Base-by-base conservation (phyloP, 1,284 basidiomycete species). In the Trametes polyzona region DNA sequence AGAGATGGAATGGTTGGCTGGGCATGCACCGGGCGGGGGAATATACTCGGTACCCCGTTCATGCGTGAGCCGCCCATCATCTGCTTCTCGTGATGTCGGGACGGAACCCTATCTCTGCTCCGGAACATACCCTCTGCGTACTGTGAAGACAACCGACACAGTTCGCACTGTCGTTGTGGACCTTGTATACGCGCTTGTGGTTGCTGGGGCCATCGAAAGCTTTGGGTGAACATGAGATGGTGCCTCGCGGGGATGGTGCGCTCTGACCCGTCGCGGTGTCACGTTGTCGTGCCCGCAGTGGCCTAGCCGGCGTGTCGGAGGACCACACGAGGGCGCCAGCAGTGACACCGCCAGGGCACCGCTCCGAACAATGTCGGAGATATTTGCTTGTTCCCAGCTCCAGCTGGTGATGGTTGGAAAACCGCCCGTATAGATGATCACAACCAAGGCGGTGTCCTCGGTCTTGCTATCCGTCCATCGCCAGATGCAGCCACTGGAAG, bases 61-160 rank as follows among this genome's bases (percentile, higher is more conserved):
- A n/a, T n/a, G n/a, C n/a, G n/a, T 29, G 17, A 23, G 32, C 33
- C 47, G 36, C 36, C 39, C 39, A 50, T n/a, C n/a, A n/a, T 50
- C 48, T 50, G 48, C 48, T 50, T 50, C 48, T 41, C 39, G 17
- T 50, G 48, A 50, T 50, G 29, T 24, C 48, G 27, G n/a, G 37
- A 26, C 27, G 17, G 26, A 41, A 40, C 39, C 35, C 39, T 50
- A 50, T 30, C 48, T 21, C 16, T 21, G 8, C 26, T 29, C 35
- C 16, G 17, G 5, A 24, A 17, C 27, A 41, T 2, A 4, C 17
- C 36, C 36, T 9, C 42, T 4, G 8, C 17, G 4, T 17, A 14
- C 16, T n/a, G 23, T 24, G 19, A 39, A 39, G 36, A 10, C 36
- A 39, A 39, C 17, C 17, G 17, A 21, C 17, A 21, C n/a, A 26